These are phyloP conservation scores for Lachancea lanzarotensis DNA, from an alignment of 805 yeast genomes.

Conservation along the genomic window DNA sequence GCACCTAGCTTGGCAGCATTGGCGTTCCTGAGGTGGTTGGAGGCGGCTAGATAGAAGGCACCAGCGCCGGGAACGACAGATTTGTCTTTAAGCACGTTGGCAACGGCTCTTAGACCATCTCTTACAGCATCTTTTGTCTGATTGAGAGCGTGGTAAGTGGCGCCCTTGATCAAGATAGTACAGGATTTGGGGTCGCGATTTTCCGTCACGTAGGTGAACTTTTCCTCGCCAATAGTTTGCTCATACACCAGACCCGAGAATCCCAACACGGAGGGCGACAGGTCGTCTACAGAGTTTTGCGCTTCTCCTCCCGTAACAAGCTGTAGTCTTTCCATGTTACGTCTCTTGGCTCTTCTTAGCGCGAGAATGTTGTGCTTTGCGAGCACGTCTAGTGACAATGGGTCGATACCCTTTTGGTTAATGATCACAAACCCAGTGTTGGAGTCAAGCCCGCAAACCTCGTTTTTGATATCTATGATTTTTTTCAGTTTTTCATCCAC, in stretches of 20 bases:
- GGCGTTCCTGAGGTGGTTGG: constrained; percentile 50
- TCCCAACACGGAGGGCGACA: constrained; percentile 73
- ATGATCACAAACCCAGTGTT: constrained; percentile 83
- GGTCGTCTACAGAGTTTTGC: constrained; percentile 93
- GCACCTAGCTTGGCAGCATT: constrained; percentile 50
- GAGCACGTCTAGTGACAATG: constrained; percentile 89
- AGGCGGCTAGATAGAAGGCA: constrained; percentile 82
- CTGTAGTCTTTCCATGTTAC: constrained; percentile 98
- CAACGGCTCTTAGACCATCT: constrained; percentile 92
- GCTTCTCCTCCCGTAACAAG: constrained; percentile 96
- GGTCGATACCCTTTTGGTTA: constrained; percentile 98
- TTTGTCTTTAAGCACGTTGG: constrained; percentile 82
- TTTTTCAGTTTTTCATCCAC: constrained; percentile 90
- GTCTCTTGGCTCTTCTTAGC: constrained; percentile 93
- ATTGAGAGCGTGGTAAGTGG: constrained; percentile 78
- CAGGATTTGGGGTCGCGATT: constrained; percentile 84
- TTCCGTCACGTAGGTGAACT: constrained; percentile 92
- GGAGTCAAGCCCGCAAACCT: constrained; percentile 73
- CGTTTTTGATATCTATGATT: constrained; percentile 87
- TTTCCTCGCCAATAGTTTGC: constrained; percentile 93
- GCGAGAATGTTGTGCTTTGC: constrained; percentile 93
- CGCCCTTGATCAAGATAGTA: constrained; percentile 88
- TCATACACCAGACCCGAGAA: constrained; percentile 87
- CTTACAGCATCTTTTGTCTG: constrained; percentile 97
- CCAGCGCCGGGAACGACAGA: constrained; percentile 95